A percentile compares a stretch with the other conserved stretches of the same genome.
phyloP scores from a whole-genome alignment of 805 yeast species.

The Metschnikowia orientalis region DNA sequence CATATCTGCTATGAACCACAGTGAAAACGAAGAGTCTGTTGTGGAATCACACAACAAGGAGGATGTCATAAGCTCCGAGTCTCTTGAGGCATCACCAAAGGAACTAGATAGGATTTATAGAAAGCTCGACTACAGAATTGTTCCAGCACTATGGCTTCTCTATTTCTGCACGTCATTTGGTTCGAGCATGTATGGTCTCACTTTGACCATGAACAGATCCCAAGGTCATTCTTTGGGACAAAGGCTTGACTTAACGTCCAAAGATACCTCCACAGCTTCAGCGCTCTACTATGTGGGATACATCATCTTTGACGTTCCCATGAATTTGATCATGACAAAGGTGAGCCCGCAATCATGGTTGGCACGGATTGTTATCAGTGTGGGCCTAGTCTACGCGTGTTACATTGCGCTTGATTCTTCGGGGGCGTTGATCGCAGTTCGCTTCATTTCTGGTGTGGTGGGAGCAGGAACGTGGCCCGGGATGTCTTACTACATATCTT shows the following conservation, averaged over 20 bases:
- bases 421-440: constrained; percentile 61
- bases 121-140: constrained; percentile 63
- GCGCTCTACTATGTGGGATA: constrained; percentile 81
- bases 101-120: constrained; percentile 53
- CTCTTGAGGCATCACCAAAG: constrained; percentile 5
- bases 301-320: constrained; percentile 81
- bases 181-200: constrained; percentile 67
- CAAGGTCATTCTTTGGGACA: constrained; percentile 58
- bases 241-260: constrained; percentile 46
- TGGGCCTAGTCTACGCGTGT: constrained; percentile 75
- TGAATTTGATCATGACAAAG: constrained; percentile 80
- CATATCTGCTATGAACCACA: not conserved
- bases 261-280: constrained; percentile 67
- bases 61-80: constrained; percentile 8
- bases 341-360: constrained; percentile 85
- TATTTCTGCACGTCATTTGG: constrained; percentile 81
- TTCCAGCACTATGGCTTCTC: constrained; percentile 78
- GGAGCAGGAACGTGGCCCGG: constrained; percentile 94
- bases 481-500: constrained; percentile 72
- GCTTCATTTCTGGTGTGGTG: constrained; percentile 69
- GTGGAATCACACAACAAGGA: constrained; percentile 8
- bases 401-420: constrained; percentile 56
- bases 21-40: constrained; percentile 3
- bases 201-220: constrained; percentile 71
- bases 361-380: constrained; percentile 68